A percentile compares a stretch with the other conserved stretches of the same genome.
phyloP scores from a whole-genome alignment of 2,329 filamentous ascomycete species.

The Xylariales sp. region DNA sequence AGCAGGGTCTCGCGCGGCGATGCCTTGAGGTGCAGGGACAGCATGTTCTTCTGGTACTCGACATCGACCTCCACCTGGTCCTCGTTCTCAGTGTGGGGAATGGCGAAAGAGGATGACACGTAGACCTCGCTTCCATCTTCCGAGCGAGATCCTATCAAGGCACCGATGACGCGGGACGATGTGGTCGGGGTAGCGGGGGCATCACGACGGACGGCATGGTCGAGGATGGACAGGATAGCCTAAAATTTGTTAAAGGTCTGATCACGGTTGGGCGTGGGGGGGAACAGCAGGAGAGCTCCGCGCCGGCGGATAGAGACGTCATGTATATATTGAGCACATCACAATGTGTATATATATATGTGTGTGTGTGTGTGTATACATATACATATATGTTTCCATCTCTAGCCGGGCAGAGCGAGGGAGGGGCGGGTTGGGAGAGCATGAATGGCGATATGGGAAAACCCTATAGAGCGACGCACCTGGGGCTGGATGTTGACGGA shows the following conservation, averaged over 20 bases:
- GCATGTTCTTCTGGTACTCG: constrained; percentile 99
- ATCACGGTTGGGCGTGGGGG: too few relatives aligned
- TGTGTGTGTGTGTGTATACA: too few relatives aligned
- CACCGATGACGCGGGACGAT: constrained; percentile 94
- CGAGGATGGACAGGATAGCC: constrained; percentile 74
- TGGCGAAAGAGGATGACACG: constrained; percentile 94
- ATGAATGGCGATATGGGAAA: constrained; percentile 2
- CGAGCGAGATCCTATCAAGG: constrained; percentile 84
- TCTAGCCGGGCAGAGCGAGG: too few relatives aligned
- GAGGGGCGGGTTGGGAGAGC: too few relatives aligned
- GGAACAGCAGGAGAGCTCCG: too few relatives aligned
- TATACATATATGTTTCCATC: too few relatives aligned
- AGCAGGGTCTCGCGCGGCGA: constrained; percentile 91
- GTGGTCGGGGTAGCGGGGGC: constrained; percentile 57
- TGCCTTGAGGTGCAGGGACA: constrained; percentile 87
- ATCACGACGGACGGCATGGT: constrained; percentile 91
- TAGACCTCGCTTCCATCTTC: constrained; percentile 97
- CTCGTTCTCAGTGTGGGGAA: constrained; percentile 95
- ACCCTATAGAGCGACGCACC: constrained; percentile 46
- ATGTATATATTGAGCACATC: too few relatives aligned
- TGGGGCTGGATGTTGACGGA: constrained; percentile 94
- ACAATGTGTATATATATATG: too few relatives aligned
- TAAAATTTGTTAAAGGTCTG: too few relatives aligned
- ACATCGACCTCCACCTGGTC: constrained; percentile 99
- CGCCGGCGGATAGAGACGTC: too few relatives aligned